Evolutionary conservation across 2,329 filamentous ascomycete genomes (phyloP), one percentile per base, ranked within the genome.

Genomic region (Stachybotrys chlorohalonatus): DNA sequence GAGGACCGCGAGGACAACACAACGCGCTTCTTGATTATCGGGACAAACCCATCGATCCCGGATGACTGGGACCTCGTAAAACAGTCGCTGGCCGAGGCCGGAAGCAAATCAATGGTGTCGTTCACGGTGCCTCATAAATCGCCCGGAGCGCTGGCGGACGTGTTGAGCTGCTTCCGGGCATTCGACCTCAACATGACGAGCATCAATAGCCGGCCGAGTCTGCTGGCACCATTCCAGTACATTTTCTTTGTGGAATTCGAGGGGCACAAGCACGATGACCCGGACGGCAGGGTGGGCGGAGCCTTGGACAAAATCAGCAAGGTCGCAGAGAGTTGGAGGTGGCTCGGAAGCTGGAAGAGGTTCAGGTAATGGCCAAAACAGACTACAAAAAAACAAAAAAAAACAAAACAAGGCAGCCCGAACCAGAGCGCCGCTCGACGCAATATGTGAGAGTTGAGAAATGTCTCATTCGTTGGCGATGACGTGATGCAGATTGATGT

Each of bases 231-330:
- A 17, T 97, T 95, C 82, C 85, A 95, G 68, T 97, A 97, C 72
- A 82, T 96, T 45, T 96, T 97, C 73, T 92, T 97, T 66, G 85
- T 96, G 32, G 93, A 97, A 75, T 91, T 95, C 63, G 82, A 87
- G 67, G 86, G 87, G 1, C 79, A 83, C 67, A 70, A 61, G 56
- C 58, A 66, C 53, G 62, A 69, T 17, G 82, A 83, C 62, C 75
- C 76, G 2, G 75, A 79, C 53, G 80, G 77, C 4, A 75, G 76
- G 57, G 85, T 91, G 15, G 77, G 81, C 56, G 71, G 70, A 24
- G 86, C 84, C 31, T 69, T 92, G 66, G 73, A 73, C 52, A 79
- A 80, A 59, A 74, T 91, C 59, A 73, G 71, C 1, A 67, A 66
- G 32, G 79, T 83, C 58, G 83, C 83, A n/a, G 73, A 81, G 68